Evolutionary conservation across 805 yeast species (phyloP).

Genomic region (Priceomyces carsonii): DNA sequence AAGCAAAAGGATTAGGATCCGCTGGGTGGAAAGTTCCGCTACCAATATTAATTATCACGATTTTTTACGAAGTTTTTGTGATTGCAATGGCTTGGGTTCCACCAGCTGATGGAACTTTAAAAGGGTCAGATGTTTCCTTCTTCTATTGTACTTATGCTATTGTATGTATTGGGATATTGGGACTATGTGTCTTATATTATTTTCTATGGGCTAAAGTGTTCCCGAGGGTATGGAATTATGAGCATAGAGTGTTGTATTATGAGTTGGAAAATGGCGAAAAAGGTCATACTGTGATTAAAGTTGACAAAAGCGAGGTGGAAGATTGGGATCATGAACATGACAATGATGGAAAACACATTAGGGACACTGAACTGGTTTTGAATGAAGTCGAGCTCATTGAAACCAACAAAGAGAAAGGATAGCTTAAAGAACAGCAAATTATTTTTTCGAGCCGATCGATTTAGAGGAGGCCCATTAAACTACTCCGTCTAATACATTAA

Average conservation of each 20-base stretch:
- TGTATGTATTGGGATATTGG: conserved; percentile 33
- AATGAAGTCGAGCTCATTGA: no score
- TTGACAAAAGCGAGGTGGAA: conserved; percentile 26
- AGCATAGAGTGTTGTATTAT: conserved; percentile 30
- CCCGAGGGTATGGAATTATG: conserved; percentile 32
- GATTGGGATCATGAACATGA: conserved; percentile 33
- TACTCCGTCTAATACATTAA: no score
- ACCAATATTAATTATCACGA: conserved; percentile 31
- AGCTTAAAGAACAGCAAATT: no score
- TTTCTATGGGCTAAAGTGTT: conserved; percentile 35
- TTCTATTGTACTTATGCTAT: conserved; percentile 45
- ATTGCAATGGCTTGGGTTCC: conserved; percentile 45
- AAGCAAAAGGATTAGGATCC: conserved; percentile 31
- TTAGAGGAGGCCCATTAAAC: no score
- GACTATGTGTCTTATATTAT: conserved; percentile 34
- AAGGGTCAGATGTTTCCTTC: conserved; percentile 43
- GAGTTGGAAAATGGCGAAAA: conserved; percentile 36
- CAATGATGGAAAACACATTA: conserved; percentile 13
- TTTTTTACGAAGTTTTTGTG: conserved; percentile 37
- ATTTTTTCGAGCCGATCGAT: no score
- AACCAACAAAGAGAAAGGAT: no score
- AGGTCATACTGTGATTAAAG: conserved; percentile 42
- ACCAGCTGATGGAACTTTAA: conserved; percentile 36
- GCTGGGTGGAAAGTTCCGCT: conserved; percentile 34
- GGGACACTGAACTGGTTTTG: no score